These are phyloP conservation scores for Wallacemonas sp. DNA, from an alignment of 208 protist species.

Conservation along the genomic window DNA sequence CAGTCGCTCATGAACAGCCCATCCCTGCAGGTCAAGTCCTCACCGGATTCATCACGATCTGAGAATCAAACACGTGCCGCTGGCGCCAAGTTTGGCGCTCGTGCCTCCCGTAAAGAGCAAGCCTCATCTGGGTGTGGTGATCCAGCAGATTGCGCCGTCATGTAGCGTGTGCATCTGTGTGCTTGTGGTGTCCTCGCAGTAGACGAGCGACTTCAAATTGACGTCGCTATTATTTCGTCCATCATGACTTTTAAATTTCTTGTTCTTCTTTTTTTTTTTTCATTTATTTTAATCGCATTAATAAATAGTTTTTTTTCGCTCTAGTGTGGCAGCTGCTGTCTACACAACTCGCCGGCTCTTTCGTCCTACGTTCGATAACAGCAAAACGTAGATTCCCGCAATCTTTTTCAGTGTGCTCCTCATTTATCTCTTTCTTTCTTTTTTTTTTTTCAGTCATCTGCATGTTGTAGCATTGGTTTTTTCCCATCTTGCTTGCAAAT, in stretches of 20 bases:
- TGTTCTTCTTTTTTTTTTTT: background rate
- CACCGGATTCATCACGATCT: background rate
- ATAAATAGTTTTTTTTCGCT: background rate
- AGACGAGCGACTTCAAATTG: too few species aligned
- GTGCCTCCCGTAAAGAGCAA: background rate
- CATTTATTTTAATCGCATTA: too few species aligned
- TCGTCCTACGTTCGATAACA: too few species aligned
- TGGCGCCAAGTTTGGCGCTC: background rate
- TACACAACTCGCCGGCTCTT: too few species aligned
- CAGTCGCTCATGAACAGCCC: too few species aligned
- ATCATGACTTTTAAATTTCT: too few species aligned
- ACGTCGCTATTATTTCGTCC: too few species aligned
- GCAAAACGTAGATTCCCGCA: too few species aligned
- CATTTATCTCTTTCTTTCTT: background rate
- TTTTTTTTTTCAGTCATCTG: background rate
- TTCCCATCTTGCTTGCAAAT: background rate
- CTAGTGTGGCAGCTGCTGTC: too few species aligned
- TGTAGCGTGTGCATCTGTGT: too few species aligned
- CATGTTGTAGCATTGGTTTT: background rate
- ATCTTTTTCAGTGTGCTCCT: slow-evolving; percentile 3
- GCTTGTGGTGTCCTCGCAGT: too few species aligned
- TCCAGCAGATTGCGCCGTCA: background rate
- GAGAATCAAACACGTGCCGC: too few species aligned
- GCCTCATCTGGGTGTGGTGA: background rate
- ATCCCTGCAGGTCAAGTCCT: background rate